Evolutionary conservation across 1,284 basidiomycete species (phyloP), one percentile per base, ranked within the genome.

Genomic region (Laetiporus sulphureus): DNA sequence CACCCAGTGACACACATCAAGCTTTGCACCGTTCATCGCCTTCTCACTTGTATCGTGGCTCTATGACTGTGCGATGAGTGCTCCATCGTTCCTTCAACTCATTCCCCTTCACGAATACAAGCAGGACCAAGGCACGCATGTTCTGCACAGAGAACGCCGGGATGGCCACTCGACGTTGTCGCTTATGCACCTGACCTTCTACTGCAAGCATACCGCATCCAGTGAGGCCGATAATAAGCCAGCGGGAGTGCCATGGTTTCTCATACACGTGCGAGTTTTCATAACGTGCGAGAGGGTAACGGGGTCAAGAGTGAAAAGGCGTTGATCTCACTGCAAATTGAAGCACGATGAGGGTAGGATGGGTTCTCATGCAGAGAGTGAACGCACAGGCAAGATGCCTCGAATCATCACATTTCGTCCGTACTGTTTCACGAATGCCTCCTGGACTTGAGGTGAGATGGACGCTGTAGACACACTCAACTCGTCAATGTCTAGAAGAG

Each of bases 141-240:
- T 86, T 86, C 53, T 85, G 81, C 13, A 76, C 65, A 2, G 84
- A 86, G 61, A 90, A 90, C 0, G 85, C 85, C 10, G 87, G 83
- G 0, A 77, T 81, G 2, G 75, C 75, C 23, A 89, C 79, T 38
- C 83, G 75, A 34, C 86, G 73, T 58, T 87, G 85, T 27, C 83
- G 79, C 52, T 74, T 84, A 61, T 88, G 83, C 16, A 78, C 65
- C 23, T 71, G 66, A 1, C 86, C 86, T 58, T 90, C 87, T 1
- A 83, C 77, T 16, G 83, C 74, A 23, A 89, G 72, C 75, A 89
- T 78, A 2, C 86, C 85, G 47, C 75, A 74, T 0, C 87, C 86
- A 49, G 90, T 85, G 45, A 90, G 71, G 46, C 69, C 67, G n/a
- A 77, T 73, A 30, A 90, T 87, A 38, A 88, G 59, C 29, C 69